Evolutionary conservation across 2,329 filamentous ascomycete genomes (phyloP).

Genomic region (Cladophialophora yegresii): DNA sequence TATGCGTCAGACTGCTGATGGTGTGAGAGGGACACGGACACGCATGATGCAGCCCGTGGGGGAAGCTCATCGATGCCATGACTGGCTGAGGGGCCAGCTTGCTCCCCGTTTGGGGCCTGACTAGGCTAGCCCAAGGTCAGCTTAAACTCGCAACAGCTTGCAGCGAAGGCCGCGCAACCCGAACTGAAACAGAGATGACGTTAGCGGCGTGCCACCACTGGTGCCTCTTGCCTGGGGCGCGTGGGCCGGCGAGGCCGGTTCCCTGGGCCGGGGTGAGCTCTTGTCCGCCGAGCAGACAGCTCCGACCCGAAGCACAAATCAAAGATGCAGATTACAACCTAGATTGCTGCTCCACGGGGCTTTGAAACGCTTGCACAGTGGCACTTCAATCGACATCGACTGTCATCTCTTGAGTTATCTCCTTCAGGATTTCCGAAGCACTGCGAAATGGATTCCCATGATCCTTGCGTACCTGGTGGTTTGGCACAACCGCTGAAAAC

Average conservation of each 20-base stretch:
- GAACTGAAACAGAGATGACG: neutral
- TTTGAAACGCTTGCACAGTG: neutral
- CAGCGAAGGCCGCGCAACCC: neutral
- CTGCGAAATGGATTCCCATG: neutral
- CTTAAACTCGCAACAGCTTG: constrained; percentile 4
- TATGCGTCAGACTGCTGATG: constrained; percentile 9
- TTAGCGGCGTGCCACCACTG: neutral
- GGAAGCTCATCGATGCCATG: neutral
- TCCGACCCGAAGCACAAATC: neutral
- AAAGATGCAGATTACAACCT: neutral
- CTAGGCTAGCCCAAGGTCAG: constrained; percentile 5
- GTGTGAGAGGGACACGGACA: constrained; percentile 2
- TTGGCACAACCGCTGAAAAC: neutral
- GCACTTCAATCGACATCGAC: no score
- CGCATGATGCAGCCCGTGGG: constrained; percentile 2
- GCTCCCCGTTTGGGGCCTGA: neutral
- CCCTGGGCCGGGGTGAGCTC: neutral
- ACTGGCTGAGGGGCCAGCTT: constrained; percentile 7
- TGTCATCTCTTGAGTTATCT: neutral
- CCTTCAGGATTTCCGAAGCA: neutral
- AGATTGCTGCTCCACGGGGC: neutral
- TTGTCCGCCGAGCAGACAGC: neutral
- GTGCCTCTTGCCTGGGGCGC: no score
- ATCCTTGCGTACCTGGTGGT: neutral
- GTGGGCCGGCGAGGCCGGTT: no score